A percentile compares a stretch with the other conserved stretches of the same genome.
phyloP scores from a whole-genome alignment of 257 asterid genomes.

The Schizonepeta tenuifolia region DNA sequence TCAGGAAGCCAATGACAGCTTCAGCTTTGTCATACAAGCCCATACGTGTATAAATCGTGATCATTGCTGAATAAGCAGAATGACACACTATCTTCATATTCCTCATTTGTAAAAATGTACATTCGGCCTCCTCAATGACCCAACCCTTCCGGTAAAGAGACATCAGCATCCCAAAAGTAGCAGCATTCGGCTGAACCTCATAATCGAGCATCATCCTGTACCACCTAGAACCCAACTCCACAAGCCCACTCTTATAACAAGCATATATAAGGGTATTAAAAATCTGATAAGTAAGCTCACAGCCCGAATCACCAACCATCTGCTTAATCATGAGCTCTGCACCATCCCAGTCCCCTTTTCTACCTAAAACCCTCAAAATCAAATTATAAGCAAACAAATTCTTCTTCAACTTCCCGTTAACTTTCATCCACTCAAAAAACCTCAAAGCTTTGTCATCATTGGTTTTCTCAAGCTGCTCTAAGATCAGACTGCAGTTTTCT shows the following conservation, averaged over 20 bases:
- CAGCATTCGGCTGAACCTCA: constrained; percentile 68
- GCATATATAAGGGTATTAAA: constrained; percentile 80
- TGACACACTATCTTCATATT: constrained; percentile 57
- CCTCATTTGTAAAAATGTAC: constrained; percentile 75
- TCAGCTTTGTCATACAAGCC: constrained; percentile 76
- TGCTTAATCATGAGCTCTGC: constrained; percentile 68
- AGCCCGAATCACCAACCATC: constrained; percentile 52
- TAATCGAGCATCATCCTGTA: constrained; percentile 73
- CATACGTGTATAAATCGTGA: constrained; percentile 75
- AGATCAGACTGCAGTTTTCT: constrained; percentile 57
- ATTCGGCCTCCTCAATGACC: constrained; percentile 78
- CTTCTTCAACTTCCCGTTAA: constrained; percentile 66
- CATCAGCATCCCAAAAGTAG: constrained; percentile 94
- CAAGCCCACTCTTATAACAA: constrained; percentile 67
- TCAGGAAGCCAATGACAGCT: constrained; percentile 61
- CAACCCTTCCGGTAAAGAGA: constrained; percentile 73
- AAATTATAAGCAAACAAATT: constrained; percentile 66
- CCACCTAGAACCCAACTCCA: constrained; percentile 68
- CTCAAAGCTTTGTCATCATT: constrained; percentile 52
- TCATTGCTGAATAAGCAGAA: constrained; percentile 89
- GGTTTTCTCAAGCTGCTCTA: constrained; percentile 63
- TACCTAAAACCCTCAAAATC: constrained; percentile 74
- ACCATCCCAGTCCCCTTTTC: constrained; percentile 66
- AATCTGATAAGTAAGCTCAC: constrained; percentile 55
- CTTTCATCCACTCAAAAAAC: constrained; percentile 81